Evolutionary conservation across 108 stramenopile species (phyloP).

Genomic region (Asterionellopsis glacialis): DNA sequence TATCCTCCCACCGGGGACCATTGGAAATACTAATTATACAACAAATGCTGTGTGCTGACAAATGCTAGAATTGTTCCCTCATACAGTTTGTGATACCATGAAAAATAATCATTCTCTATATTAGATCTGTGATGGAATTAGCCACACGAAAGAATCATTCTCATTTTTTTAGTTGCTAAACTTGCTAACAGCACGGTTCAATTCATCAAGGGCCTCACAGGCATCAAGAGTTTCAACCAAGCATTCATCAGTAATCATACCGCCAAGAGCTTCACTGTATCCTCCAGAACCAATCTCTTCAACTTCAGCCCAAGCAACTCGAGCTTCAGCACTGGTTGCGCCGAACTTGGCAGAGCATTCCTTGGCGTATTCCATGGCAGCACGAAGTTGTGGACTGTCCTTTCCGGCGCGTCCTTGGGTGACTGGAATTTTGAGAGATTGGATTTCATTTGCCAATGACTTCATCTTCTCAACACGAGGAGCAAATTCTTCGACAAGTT

Average conservation of each 20-base stretch:
- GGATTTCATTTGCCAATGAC: slow-evolving; percentile 15
- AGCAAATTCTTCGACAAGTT: slow-evolving; percentile 4
- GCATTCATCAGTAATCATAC: slow-evolving; percentile 37
- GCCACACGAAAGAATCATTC: background rate
- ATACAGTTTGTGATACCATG: too few species aligned
- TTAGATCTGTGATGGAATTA: too few species aligned
- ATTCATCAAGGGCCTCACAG: slow-evolving; percentile 42
- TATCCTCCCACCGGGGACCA: too few species aligned
- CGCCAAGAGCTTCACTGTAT: slow-evolving; percentile 2
- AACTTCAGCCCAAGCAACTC: slow-evolving; percentile 76
- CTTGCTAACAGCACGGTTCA: slow-evolving; percentile 22
- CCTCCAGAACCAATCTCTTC: slow-evolving; percentile 50
- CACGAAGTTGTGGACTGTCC: slow-evolving; percentile 22
- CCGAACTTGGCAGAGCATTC: slow-evolving; percentile 44
- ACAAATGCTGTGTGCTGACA: too few species aligned
- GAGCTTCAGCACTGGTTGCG: slow-evolving; percentile 46
- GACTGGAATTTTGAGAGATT: slow-evolving; percentile 14
- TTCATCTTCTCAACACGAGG: slow-evolving; percentile 3
- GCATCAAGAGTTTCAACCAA: slow-evolving; percentile 39
- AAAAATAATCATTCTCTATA: too few species aligned
- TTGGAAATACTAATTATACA: too few species aligned
- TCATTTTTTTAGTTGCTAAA: background rate
- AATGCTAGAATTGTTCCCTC: too few species aligned
- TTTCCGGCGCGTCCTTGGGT: slow-evolving; percentile 1
- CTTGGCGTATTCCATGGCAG: slow-evolving; percentile 56